Evolutionary conservation across 352 stramenopile genomes (phyloP).

Genomic region (Phytophthora hibernalis): DNA sequence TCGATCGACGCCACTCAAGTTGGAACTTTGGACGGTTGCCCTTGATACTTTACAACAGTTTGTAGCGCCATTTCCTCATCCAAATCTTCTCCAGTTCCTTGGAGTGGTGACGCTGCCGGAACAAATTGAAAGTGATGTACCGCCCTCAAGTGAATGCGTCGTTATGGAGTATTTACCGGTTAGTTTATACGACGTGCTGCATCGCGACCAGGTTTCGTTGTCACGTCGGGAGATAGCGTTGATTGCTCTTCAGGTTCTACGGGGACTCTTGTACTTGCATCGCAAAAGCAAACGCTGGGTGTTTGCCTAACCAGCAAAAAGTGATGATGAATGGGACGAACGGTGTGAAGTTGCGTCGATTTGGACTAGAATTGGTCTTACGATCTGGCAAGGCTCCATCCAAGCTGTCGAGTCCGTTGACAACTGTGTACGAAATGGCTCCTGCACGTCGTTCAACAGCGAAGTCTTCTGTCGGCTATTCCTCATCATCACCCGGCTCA

Average conservation of each 20-base stretch:
- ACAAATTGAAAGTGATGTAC: conserved; percentile 4
- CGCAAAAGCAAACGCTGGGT: conserved; percentile 43
- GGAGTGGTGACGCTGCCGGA: conserved; percentile 34
- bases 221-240: conserved; percentile 49
- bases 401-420: conserved; percentile 28
- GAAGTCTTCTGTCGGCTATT: conserved; percentile 3
- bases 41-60: conserved; percentile 38
- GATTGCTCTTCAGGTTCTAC: conserved; percentile 54
- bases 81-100: conserved; percentile 59
- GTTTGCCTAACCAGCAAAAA: conserved; percentile 68
- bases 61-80: conserved; percentile 44
- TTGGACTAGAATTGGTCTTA: conserved; percentile 49
- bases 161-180: conserved; percentile 50
- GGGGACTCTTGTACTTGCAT: conserved; percentile 53
- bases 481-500: conserved; percentile 3
- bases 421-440: conserved; percentile 39
- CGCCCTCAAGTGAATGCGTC: conserved; percentile 29
- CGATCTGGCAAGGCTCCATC: conserved; percentile 34
- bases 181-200: conserved; percentile 67
- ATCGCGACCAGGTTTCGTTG: conserved; percentile 51
- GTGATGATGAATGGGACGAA: conserved; percentile 56
- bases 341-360: conserved; percentile 60
- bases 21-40: conserved; percentile 45
- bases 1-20: conserved; percentile 39
- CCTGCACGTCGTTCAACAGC: neutral